Conservation (phyloP, 2,329 filamentous ascomycete species). For the Aspergillus tubingensis region DNA sequence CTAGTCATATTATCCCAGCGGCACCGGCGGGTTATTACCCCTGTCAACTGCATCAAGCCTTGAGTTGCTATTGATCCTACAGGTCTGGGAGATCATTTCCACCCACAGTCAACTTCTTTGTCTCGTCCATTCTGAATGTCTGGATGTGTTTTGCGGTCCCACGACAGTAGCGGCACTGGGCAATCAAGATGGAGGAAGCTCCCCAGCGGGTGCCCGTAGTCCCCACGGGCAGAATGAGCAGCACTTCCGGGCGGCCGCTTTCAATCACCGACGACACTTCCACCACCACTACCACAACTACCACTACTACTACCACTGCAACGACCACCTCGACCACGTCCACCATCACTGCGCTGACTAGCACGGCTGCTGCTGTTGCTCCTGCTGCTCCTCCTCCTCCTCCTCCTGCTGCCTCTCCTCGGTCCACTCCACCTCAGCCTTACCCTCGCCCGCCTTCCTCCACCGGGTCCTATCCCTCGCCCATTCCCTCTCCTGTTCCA, state of each 20-base stretch:
- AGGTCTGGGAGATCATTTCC: not conserved
- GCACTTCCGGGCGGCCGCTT: conserved; percentile 21
- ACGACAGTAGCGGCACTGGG: not conserved
- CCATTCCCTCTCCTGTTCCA: conserved; percentile 14
- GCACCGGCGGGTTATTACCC: not conserved
- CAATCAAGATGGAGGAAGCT: conserved; percentile 29
- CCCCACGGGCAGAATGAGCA: conserved; percentile 30
- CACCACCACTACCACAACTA: conserved; percentile 7
- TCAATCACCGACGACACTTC: conserved; percentile 15
- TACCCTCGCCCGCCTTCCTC: not conserved
- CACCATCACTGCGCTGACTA: conserved; percentile 12
- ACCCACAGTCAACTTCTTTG: not conserved
- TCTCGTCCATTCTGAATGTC: not conserved
- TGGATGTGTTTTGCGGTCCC: not conserved
- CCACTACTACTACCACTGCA: conserved; percentile 1
- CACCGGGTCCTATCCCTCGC: not conserved
- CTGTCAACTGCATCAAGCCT: not conserved
- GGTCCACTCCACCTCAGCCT: conserved; percentile 2
- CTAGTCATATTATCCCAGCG: not conserved
- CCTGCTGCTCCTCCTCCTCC: conserved; percentile 9
- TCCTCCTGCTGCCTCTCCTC: conserved; percentile 14
- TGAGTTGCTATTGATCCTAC: not conserved
- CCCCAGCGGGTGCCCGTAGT: conserved; percentile 11
- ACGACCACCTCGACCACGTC: conserved; percentile 8
- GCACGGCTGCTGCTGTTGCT: conserved; percentile 12